A percentile compares a stretch with the other conserved stretches of the same genome.
Conservation (phyloP, 1,284 basidiomycete genomes). For the Cryptococcus wingfieldii region DNA sequence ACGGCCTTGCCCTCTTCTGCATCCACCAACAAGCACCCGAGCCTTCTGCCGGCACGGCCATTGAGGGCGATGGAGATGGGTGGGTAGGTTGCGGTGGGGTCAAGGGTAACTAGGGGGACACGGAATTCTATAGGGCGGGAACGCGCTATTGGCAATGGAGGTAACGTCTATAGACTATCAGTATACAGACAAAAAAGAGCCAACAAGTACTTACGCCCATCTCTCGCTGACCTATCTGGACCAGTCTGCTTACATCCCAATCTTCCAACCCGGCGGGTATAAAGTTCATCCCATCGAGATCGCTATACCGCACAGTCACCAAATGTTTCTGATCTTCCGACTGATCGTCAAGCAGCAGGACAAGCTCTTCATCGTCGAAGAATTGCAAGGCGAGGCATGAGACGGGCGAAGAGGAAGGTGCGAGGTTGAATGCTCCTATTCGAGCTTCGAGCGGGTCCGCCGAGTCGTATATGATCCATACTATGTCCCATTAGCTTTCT, state of each 20-base stretch:
- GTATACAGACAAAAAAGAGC: not conserved
- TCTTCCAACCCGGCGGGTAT: not conserved
- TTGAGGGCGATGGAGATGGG: conserved; percentile 29
- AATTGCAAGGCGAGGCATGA: conserved; percentile 25
- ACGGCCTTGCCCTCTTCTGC: conserved; percentile 22
- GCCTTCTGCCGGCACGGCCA: conserved; percentile 29
- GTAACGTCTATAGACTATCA: not conserved
- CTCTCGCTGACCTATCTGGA: conserved; percentile 1
- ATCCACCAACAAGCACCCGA: conserved; percentile 29
- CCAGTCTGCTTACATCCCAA: conserved; percentile 1
- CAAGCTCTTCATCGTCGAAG: conserved; percentile 41
- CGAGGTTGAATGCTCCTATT: conserved; percentile 1
- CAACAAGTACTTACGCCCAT: conserved; percentile 5
- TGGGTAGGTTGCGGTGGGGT: not conserved
- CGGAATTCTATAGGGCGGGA: conserved; percentile 11
- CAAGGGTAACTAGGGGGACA: not conserved
- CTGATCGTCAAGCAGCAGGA: conserved; percentile 21
- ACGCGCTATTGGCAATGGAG: conserved; percentile 7
- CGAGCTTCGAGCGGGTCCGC: not conserved
- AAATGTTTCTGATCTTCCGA: conserved; percentile 16
- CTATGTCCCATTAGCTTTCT: conserved; percentile 1
- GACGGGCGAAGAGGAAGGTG: not conserved
- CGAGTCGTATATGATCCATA: conserved; percentile 6
- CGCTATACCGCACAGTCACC: conserved; percentile 17
- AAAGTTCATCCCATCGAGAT: conserved; percentile 4